Evolutionary conservation across 164 flowering plant genomes (phyloP), one percentile per base, ranked within the genome.

Genomic region (Stephania yunnanensis): DNA sequence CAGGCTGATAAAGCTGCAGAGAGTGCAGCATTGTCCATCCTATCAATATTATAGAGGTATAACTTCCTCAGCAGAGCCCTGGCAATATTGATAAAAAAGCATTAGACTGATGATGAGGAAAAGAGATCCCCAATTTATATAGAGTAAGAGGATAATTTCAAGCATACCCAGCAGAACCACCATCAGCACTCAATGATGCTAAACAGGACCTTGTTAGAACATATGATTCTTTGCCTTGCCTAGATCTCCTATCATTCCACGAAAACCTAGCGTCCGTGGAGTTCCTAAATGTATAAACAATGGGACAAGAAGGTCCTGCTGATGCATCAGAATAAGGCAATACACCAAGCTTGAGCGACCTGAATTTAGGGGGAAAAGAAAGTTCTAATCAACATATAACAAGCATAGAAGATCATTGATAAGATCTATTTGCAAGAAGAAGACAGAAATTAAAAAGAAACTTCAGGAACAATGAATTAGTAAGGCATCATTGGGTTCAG

Each of bases 291-390:
- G 88, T 80, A 78, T 80, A 86, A 69, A 86, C 86, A 63, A 86
- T 74, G 20, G 90, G 80, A 76, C 86, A 86, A 84, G 86, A 84
- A 72, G 87, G 72, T 63, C 87, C 85, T 44, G 78, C 73, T 29
- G 84, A 80, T 55, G 78, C 53, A 71, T 77, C 76, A 50, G 89
- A 85, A 58, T 85, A 84, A 22, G 92, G 87, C 79, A 92, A 78
- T 75, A 94, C 70, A 73, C 98, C 98, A 83, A 94, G 94, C 83
- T 88, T 92, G 68, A 94, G 89, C 69, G 98, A 92, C 87, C 98
- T 94, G 80, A 71, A 31, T 46, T 13, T 0, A 22, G 48, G 45
- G 42, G 42, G 2, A 36, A 45, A 69, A 73, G 42, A n/a, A 76
- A 13, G 53, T 46, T 29, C n/a, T 52, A 10, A 72, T 63, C 15